Percentiles rank a stretch among this genome's conserved stretches.
Conservation (phyloP, 1,139 yeast genomes). For the Groenewaldozyma sp. region DNA sequence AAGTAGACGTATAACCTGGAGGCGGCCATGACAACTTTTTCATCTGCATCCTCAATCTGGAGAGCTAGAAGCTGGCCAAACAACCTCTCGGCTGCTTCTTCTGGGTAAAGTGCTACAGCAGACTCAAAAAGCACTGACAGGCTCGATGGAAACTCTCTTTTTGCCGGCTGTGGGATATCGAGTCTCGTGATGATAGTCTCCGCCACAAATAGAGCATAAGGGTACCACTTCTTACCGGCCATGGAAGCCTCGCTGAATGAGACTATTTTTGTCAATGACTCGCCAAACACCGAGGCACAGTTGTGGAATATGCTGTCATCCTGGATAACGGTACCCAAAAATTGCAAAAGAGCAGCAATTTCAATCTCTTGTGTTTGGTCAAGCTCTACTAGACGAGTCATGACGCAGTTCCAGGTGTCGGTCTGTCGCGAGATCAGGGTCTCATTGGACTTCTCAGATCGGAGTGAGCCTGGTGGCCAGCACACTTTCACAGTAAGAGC, state of each 20-base stretch:
- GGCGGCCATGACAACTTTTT: slow-evolving; percentile 33
- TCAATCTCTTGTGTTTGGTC: slow-evolving; percentile 29
- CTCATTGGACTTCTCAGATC: slow-evolving; percentile 16
- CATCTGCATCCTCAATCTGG: slow-evolving; percentile 35
- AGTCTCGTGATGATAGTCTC: slow-evolving; percentile 23
- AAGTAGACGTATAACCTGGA: slow-evolving; percentile 46
- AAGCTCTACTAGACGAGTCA: slow-evolving; percentile 31
- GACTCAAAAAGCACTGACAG: slow-evolving; percentile 11
- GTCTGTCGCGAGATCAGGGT: slow-evolving; percentile 12
- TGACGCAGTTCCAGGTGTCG: too few species aligned
- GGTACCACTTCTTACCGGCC: slow-evolving; percentile 22
- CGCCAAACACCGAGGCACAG: slow-evolving; percentile 34
- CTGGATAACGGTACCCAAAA: slow-evolving; percentile 41
- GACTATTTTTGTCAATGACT: slow-evolving; percentile 28
- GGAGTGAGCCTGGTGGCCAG: slow-evolving; percentile 11
- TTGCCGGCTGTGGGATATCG: slow-evolving; percentile 16
- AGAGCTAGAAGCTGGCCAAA: slow-evolving; percentile 26
- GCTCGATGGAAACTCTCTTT: slow-evolving; percentile 8
- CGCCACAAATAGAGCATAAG: slow-evolving; percentile 25
- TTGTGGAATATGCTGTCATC: slow-evolving; percentile 32
- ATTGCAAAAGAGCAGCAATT: slow-evolving; percentile 35
- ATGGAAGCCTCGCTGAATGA: slow-evolving; percentile 17
- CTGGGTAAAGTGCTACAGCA: slow-evolving; percentile 23
- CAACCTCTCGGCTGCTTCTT: slow-evolving; percentile 29
- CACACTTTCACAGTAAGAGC: slow-evolving; percentile 37